phyloP scores from a whole-genome alignment of 1,139 yeast genomes.

The Suhomyces panamericanus region DNA sequence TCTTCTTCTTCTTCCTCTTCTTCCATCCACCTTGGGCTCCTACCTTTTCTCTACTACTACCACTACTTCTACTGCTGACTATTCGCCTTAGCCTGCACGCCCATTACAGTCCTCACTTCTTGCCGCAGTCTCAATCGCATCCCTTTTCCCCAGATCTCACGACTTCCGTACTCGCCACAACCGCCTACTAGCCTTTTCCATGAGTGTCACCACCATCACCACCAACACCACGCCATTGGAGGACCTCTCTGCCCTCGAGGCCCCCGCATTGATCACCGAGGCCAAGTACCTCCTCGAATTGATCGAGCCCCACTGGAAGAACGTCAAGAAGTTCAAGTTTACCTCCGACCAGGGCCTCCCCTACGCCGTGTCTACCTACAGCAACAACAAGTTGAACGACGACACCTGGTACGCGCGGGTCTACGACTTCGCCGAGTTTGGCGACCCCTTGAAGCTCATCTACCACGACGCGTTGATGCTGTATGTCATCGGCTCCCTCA shows the following conservation, averaged over 20 bases:
- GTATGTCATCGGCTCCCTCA: conserved; percentile 22
- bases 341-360: conserved; percentile 13
- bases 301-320: conserved; percentile 17
- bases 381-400: conserved; percentile 18
- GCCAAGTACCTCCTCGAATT: conserved; percentile 18
- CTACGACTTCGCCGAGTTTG: conserved; percentile 20
- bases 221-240: conserved; percentile 15
- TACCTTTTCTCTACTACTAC: too few species aligned
- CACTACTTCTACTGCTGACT: too few species aligned
- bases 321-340: conserved; percentile 16
- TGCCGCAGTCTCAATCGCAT: too few species aligned
- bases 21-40: not conserved
- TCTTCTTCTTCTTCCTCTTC: too few species aligned
- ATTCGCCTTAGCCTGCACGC: too few species aligned
- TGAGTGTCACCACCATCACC: conserved; percentile 13
- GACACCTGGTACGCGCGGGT: conserved; percentile 26
- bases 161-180: too few species aligned
- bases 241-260: conserved; percentile 16
- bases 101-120: too few species aligned
- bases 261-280: conserved; percentile 15
- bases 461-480: conserved; percentile 17
- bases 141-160: too few species aligned
- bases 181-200: not conserved
- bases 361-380: conserved; percentile 19
- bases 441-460: conserved; percentile 16